Conservation (phyloP, 805 yeast genomes). For the Cyberlindnera xishuangbannaensis region DNA sequence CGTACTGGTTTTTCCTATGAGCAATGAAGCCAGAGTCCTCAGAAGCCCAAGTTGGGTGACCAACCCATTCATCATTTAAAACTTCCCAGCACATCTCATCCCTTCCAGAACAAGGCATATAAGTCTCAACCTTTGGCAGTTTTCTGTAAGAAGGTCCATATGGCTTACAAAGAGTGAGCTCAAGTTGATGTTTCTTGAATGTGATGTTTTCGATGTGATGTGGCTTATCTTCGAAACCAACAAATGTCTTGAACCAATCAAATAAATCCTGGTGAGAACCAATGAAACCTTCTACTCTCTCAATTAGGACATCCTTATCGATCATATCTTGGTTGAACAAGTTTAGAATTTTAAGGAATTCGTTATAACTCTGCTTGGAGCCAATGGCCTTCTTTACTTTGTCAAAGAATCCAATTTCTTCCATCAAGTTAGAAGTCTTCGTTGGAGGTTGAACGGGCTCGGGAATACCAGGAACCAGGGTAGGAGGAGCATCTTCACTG, state of each 20-base stretch:
- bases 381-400: slow-evolving; percentile 84
- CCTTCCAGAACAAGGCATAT: slow-evolving; percentile 96
- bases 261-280: slow-evolving; percentile 76
- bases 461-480: slow-evolving; percentile 78
- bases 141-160: slow-evolving; percentile 94
- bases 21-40: slow-evolving; percentile 98
- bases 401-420: slow-evolving; percentile 88
- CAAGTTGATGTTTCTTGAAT: slow-evolving; percentile 87
- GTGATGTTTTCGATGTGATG: slow-evolving; percentile 79
- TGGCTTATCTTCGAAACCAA: slow-evolving; percentile 83
- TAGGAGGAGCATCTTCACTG: slow-evolving; percentile 42
- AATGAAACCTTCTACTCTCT: slow-evolving; percentile 77
- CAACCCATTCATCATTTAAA: slow-evolving; percentile 97
- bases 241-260: slow-evolving; percentile 89
- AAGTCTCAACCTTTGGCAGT: slow-evolving; percentile 88
- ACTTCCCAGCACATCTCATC: slow-evolving; percentile 99
- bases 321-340: slow-evolving; percentile 87
- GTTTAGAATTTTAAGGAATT: slow-evolving; percentile 83
- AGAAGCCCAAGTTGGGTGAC: slow-evolving; percentile 99
- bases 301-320: slow-evolving; percentile 75
- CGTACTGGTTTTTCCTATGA: slow-evolving; percentile 97
- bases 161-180: slow-evolving; percentile 84
- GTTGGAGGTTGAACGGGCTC: slow-evolving; percentile 66
- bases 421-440: slow-evolving; percentile 58
- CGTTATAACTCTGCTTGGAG: slow-evolving; percentile 85